These are phyloP conservation scores for Colletotrichum coccodes DNA, from an alignment of 2,329 filamentous ascomycete species.

Conservation along the genomic window DNA sequence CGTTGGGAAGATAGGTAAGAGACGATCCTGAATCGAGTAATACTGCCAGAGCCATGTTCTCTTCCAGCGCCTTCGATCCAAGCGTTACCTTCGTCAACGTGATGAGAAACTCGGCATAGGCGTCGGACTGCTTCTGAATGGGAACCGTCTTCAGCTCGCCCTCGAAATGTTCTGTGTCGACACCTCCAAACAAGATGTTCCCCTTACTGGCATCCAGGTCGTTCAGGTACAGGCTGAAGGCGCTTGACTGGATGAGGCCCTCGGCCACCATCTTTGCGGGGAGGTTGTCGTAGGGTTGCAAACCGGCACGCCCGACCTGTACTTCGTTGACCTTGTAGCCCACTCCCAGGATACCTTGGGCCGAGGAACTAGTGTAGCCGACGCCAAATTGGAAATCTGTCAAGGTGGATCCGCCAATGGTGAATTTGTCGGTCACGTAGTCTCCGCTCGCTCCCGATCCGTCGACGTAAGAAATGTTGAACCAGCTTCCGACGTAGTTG, in stretches of 20 bases:
- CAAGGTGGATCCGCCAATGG: conserved; percentile 64
- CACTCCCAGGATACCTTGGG: conserved; percentile 84
- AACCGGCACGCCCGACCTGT: conserved; percentile 67
- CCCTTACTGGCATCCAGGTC: conserved; percentile 74
- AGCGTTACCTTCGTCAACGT: conserved; percentile 70
- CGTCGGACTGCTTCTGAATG: conserved; percentile 63
- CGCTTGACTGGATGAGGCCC: conserved; percentile 71
- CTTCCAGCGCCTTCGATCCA: conserved; percentile 52
- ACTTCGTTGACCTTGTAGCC: conserved; percentile 86
- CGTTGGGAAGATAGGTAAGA: conserved; percentile 73
- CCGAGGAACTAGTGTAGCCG: conserved; percentile 69
- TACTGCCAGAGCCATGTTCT: conserved; percentile 66
- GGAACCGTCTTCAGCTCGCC: conserved; percentile 75
- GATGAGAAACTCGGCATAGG: conserved; percentile 73
- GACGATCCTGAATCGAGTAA: conserved; percentile 78
- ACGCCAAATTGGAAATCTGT: conserved; percentile 76
- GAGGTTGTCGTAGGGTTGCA: conserved; percentile 72
- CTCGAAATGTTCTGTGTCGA: conserved; percentile 73
- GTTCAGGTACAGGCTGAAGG: conserved; percentile 82
- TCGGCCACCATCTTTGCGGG: conserved; percentile 71
- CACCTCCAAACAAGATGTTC: conserved; percentile 78
- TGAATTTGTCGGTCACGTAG: conserved; percentile 81
- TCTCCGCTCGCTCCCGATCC: conserved; percentile 81
- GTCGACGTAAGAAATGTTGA: conserved; percentile 91
- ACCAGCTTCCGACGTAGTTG: conserved; percentile 75